Conservation (phyloP, 2,329 filamentous ascomycete species). For the Clarireedia paspali region DNA sequence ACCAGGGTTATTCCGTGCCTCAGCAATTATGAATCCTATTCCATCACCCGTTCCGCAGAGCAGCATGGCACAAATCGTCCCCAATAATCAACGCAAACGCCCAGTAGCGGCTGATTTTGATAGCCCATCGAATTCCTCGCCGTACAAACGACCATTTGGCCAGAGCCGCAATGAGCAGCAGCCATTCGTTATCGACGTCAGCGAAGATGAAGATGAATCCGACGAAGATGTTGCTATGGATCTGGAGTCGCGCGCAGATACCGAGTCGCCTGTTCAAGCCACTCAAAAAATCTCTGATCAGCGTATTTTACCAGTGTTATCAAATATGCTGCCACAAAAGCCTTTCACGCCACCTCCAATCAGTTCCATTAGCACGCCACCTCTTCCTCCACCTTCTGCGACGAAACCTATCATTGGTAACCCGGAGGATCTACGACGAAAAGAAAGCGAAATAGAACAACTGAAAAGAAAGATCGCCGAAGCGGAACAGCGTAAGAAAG, state of each 20-base stretch:
- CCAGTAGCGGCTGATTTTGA: constrained; percentile 66
- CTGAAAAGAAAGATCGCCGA: constrained; percentile 40
- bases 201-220: constrained; percentile 60
- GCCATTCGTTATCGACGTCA: constrained; percentile 76
- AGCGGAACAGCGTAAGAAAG: constrained; percentile 25
- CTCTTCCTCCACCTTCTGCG: constrained; percentile 11
- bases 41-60: constrained; percentile 3
- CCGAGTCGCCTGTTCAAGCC: constrained; percentile 25
- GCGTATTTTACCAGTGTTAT: constrained; percentile 29
- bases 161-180: constrained; percentile 49
- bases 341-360: constrained; percentile 22
- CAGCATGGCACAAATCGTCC: neutral
- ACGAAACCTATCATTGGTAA: constrained; percentile 14
- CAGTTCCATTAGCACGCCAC: constrained; percentile 18
- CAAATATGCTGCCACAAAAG: constrained; percentile 34
- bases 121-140: constrained; percentile 34
- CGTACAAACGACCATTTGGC: constrained; percentile 50
- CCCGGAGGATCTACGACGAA: constrained; percentile 39
- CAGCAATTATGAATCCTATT: constrained; percentile 11
- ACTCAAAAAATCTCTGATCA: constrained; percentile 19
- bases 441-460: constrained; percentile 52
- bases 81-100: constrained; percentile 40
- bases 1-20: constrained; percentile 26
- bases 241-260: constrained; percentile 45
- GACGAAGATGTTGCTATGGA: constrained; percentile 63